Percentiles rank a stretch among this genome's conserved stretches.
Conservation (phyloP, 345 rosid species). For the Adansonia digitata region DNA sequence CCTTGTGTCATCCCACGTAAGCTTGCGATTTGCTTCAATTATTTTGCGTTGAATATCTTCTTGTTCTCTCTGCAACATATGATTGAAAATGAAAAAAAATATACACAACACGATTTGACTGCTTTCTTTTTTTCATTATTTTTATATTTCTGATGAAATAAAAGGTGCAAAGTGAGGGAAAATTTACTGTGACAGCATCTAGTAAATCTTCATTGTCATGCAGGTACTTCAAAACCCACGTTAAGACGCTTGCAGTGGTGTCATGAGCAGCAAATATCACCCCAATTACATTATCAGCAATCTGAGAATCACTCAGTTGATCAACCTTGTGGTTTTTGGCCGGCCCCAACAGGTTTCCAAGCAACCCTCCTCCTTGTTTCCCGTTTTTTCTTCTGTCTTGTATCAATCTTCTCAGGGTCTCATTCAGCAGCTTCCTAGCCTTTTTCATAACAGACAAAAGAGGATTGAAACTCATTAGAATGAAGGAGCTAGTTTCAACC, state of each 20-base stretch:
- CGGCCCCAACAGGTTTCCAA: slow-evolving; percentile 57
- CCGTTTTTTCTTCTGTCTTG: slow-evolving; percentile 52
- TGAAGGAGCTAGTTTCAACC: neutral
- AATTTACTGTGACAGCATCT: slow-evolving; percentile 55
- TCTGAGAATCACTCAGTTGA: slow-evolving; percentile 63
- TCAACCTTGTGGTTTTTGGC: slow-evolving; percentile 36
- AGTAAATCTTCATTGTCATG: slow-evolving; percentile 59
- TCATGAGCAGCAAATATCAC: slow-evolving; percentile 95
- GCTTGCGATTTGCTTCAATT: slow-evolving; percentile 44
- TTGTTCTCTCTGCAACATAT: slow-evolving; percentile 58
- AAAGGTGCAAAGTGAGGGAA: neutral
- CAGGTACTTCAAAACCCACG: slow-evolving; percentile 86
- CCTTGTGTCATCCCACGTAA: slow-evolving; percentile 88
- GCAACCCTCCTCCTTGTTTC: slow-evolving; percentile 46
- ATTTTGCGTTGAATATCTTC: slow-evolving; percentile 46
- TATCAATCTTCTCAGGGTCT: slow-evolving; percentile 50
- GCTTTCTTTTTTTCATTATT: no score
- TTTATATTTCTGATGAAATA: neutral
- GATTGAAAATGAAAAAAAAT: neutral
- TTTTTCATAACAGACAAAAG: slow-evolving; percentile 11
- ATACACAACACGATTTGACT: no score
- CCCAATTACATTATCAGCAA: slow-evolving; percentile 88
- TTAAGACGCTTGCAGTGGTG: slow-evolving; percentile 79
- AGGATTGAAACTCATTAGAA: neutral
- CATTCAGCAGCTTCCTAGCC: slow-evolving; percentile 70